Base-by-base conservation (phyloP, 306 rosid genomes). In the Cicer arietinum region DNA sequence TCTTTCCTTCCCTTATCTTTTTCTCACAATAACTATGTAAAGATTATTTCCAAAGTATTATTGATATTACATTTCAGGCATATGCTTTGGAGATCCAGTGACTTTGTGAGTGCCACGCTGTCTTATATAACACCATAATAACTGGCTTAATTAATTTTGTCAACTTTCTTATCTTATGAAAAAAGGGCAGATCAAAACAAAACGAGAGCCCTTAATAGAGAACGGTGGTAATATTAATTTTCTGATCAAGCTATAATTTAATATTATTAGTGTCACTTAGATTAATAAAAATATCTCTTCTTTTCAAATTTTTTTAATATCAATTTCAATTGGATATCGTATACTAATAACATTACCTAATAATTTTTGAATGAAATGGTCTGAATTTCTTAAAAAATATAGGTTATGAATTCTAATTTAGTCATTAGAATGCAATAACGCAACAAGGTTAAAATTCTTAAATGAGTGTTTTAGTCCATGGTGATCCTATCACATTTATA, bases 1-100 rank as follows among this genome's bases (percentile, higher is more conserved):
- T 58, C 71, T 9, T 75, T 35, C 50, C 64, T 25, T 62, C 50
- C 54, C 86, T 80, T 75, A 86, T 86, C 87, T 12, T 73, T 60
- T 71, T 51, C 69, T 43, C 35, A 7, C n/a, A 6, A 45, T 16
- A 22, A 13, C 60, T 35, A 30, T 83, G 58, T 50, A 8, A 12
- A 54, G 41, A 72, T 45, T 45, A 10, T 72, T 64, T 48, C 16
- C 2, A 10, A 43, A 30, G 20, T 50, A 41, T 43, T 57, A 7
- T 73, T 25, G 11, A 54, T 56, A 56, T 72, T 67, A 40, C 13
- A 18, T 11, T 46, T 67, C 41, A 48, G 18, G 14, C 30, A 69
- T 48, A 30, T 8, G 9, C 57, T 14, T 8, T 48, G 47, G 20
- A 69, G 47, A 37, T 68, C 30, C 10, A 8, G 12, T 66, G 54